phyloP scores from a whole-genome alignment of 139 green algal genomes.

The Volvox reticuliferus region DNA sequence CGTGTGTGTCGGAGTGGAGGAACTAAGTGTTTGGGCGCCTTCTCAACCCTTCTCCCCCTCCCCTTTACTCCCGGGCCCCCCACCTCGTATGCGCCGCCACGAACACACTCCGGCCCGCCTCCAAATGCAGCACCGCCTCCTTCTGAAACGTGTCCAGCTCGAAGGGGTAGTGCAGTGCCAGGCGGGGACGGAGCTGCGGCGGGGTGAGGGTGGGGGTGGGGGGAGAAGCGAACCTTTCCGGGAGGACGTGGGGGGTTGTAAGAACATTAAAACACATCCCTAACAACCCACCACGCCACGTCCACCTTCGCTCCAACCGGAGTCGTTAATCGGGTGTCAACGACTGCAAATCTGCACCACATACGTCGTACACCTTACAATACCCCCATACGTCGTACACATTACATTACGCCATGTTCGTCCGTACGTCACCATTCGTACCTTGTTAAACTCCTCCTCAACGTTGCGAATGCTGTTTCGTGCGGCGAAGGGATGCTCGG shows the following conservation, averaged over 20 bases:
- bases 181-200: slow-evolving; percentile 36
- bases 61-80: no score
- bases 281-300: no score
- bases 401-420: no score
- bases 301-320: no score
- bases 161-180: slow-evolving; percentile 86
- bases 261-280: no score
- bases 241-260: no score
- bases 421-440: background rate
- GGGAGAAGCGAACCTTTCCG: background rate
- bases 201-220: background rate
- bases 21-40: no score
- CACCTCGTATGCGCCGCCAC: slow-evolving; percentile 91
- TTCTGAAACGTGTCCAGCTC: slow-evolving; percentile 97
- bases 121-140: slow-evolving; percentile 63
- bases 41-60: no score
- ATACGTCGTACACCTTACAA: no score
- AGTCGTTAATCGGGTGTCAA: no score
- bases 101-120: slow-evolving; percentile 77
- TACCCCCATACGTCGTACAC: no score
- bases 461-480: slow-evolving; percentile 52
- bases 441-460: slow-evolving; percentile 36
- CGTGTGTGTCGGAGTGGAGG: background rate
- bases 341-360: no score
- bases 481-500: slow-evolving; percentile 37